Evolutionary conservation across 177 flowering plant genomes (phyloP).

Genomic region (Telopea speciosissima): DNA sequence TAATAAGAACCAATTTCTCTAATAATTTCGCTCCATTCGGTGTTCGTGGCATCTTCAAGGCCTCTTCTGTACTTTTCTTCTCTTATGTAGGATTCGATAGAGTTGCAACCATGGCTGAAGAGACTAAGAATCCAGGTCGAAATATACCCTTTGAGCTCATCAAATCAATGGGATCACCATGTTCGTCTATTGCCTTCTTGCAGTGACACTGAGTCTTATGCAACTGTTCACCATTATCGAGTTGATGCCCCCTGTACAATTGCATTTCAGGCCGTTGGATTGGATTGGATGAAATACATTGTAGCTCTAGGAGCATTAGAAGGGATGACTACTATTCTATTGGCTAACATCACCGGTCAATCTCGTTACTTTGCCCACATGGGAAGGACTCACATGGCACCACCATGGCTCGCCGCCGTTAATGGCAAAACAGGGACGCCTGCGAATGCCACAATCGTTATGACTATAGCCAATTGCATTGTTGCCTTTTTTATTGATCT

Average conservation of each 20-base stretch:
- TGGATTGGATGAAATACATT: conserved; percentile 34
- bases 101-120: conserved; percentile 37
- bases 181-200: conserved; percentile 17
- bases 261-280: conserved; percentile 29
- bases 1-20: too few relatives aligned
- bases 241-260: conserved; percentile 26
- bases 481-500: conserved; percentile 32
- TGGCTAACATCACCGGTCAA: conserved; percentile 26
- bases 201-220: conserved; percentile 29
- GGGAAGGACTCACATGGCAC: conserved; percentile 33
- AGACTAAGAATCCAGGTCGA: conserved; percentile 33
- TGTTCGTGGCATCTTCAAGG: conserved; percentile 20
- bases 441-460: conserved; percentile 26
- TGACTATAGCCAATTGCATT: conserved; percentile 20
- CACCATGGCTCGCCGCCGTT: conserved; percentile 27
- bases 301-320: conserved; percentile 34
- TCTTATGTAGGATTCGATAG: conserved; percentile 20
- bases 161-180: conserved; percentile 31
- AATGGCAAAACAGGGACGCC: conserved; percentile 29
- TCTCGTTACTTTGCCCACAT: conserved; percentile 39
- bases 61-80: conserved; percentile 17
- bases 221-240: conserved; percentile 21
- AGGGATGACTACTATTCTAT: conserved; percentile 34
- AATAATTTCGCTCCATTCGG: background rate
- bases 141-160: conserved; percentile 7